phyloP scores from a whole-genome alignment of 2,329 filamentous ascomycete species.

The Xylaria sp. region DNA sequence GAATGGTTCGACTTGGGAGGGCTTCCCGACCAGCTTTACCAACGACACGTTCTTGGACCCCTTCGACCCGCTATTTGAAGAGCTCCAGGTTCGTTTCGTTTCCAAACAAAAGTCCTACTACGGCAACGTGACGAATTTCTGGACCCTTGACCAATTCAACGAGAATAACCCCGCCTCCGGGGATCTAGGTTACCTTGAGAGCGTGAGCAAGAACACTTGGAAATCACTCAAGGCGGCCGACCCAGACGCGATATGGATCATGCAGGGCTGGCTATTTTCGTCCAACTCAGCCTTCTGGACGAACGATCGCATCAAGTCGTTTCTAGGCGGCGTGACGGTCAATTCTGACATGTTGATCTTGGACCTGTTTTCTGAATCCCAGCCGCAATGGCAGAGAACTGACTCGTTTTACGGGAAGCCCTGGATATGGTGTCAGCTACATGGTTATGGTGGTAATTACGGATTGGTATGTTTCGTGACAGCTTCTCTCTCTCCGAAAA shows the following conservation, averaged over 20 bases:
- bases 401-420: slow-evolving; percentile 37
- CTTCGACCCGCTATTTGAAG: slow-evolving; percentile 35
- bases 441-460: slow-evolving; percentile 38
- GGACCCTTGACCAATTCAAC: slow-evolving; percentile 39
- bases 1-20: slow-evolving; percentile 36
- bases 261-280: slow-evolving; percentile 38
- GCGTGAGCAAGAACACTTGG: slow-evolving; percentile 36
- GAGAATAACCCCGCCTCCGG: slow-evolving; percentile 37
- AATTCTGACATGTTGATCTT: slow-evolving; percentile 37
- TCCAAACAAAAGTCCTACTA: slow-evolving; percentile 36
- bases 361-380: slow-evolving; percentile 37
- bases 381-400: slow-evolving; percentile 38
- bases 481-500: neutral
- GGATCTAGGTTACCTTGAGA: slow-evolving; percentile 35
- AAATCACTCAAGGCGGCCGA: slow-evolving; percentile 37
- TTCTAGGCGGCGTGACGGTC: slow-evolving; percentile 36
- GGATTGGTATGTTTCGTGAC: slow-evolving; percentile 29
- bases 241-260: slow-evolving; percentile 35
- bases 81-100: slow-evolving; percentile 35
- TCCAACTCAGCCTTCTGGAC: slow-evolving; percentile 36
- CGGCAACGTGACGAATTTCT: slow-evolving; percentile 36
- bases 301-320: slow-evolving; percentile 35
- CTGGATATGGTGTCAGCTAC: slow-evolving; percentile 38
- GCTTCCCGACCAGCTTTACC: slow-evolving; percentile 29
- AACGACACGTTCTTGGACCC: slow-evolving; percentile 39